Evolutionary conservation across 2,329 filamentous ascomycete genomes (phyloP).

Genomic region (Microcyclospora tardicrescens): DNA sequence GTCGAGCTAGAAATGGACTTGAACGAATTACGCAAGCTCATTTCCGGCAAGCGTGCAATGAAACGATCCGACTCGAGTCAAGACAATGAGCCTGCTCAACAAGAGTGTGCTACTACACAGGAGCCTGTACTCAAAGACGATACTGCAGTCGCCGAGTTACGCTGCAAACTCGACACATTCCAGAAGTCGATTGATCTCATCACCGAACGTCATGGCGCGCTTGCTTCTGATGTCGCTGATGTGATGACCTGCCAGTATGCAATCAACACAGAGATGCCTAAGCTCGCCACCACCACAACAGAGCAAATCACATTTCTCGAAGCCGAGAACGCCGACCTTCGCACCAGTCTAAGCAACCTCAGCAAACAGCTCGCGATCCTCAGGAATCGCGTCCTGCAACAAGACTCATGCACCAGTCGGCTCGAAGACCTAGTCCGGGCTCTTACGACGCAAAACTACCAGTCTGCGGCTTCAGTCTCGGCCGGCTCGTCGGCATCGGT

Average conservation of each 20-base stretch:
- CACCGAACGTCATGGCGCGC: too few relatives aligned
- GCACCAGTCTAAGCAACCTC: constrained; percentile 4
- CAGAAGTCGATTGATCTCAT: too few relatives aligned
- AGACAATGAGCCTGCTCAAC: background rate
- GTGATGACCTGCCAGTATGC: constrained; percentile 1
- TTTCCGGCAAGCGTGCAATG: constrained; percentile 4
- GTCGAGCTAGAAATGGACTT: constrained; percentile 6
- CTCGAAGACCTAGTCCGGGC: constrained; percentile 12
- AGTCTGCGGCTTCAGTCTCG: background rate
- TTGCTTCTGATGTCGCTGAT: background rate
- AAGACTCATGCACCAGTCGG: constrained; percentile 4
- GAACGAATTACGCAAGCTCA: constrained; percentile 2
- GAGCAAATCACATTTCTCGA: constrained; percentile 13
- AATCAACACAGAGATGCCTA: background rate
- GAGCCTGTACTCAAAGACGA: too few relatives aligned
- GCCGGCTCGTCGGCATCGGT: constrained; percentile 2
- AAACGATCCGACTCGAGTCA: constrained; percentile 8
- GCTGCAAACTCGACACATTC: too few relatives aligned
- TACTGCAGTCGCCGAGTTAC: too few relatives aligned
- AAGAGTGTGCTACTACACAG: background rate
- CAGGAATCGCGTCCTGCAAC: background rate
- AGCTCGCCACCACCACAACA: constrained; percentile 9
- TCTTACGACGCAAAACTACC: constrained; percentile 8
- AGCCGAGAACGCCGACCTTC: constrained; percentile 7
- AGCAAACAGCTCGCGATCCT: background rate